A percentile compares a stretch with the other conserved stretches of the same genome.
These are phyloP conservation scores for Zymoseptoria tritici DNA, from an alignment of 2,329 filamentous ascomycete genomes.

Conservation along the genomic window DNA sequence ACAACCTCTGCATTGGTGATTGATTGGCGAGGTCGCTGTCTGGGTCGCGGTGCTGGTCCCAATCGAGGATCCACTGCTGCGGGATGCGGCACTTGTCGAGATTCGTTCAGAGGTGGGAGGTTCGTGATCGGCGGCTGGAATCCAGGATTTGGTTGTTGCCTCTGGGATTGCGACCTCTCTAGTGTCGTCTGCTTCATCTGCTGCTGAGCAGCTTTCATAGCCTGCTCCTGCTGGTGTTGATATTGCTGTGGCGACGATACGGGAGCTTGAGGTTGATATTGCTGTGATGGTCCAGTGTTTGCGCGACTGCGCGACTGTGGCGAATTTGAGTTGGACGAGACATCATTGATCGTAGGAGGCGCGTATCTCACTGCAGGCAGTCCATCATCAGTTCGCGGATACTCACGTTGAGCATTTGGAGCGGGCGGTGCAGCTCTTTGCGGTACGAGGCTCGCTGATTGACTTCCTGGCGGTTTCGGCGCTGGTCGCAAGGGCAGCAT, in stretches of 20 bases:
- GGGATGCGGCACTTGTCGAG: slow-evolving; percentile 21
- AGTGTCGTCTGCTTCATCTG: slow-evolving; percentile 61
- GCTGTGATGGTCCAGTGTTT: slow-evolving; percentile 38
- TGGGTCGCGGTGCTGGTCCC: slow-evolving; percentile 57
- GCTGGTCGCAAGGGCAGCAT: slow-evolving; percentile 72
- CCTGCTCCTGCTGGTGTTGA: slow-evolving; percentile 75
- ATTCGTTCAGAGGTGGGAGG: slow-evolving; percentile 26
- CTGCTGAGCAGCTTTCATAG: slow-evolving; percentile 71
- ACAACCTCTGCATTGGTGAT: slow-evolving; percentile 66
- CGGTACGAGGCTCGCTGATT: slow-evolving; percentile 41
- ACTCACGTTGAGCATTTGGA: slow-evolving; percentile 38
- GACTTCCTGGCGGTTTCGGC: slow-evolving; percentile 67
- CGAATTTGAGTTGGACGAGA: slow-evolving; percentile 25
- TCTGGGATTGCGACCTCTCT: slow-evolving; percentile 55
- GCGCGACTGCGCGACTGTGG: slow-evolving; percentile 35
- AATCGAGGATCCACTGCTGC: slow-evolving; percentile 41
- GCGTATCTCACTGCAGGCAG: slow-evolving; percentile 37
- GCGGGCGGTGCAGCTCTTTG: slow-evolving; percentile 32
- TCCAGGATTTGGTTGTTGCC: slow-evolving; percentile 46
- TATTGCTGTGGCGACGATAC: slow-evolving; percentile 39
- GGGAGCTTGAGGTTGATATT: slow-evolving; percentile 42
- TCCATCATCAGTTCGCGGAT: slow-evolving; percentile 29
- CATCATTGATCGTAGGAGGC: slow-evolving; percentile 35
- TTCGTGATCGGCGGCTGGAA: slow-evolving; percentile 44
- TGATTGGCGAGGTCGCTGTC: slow-evolving; percentile 72